Base-by-base conservation (phyloP, 2,329 filamentous ascomycete genomes). In the Cadophora luteo-olivacea region DNA sequence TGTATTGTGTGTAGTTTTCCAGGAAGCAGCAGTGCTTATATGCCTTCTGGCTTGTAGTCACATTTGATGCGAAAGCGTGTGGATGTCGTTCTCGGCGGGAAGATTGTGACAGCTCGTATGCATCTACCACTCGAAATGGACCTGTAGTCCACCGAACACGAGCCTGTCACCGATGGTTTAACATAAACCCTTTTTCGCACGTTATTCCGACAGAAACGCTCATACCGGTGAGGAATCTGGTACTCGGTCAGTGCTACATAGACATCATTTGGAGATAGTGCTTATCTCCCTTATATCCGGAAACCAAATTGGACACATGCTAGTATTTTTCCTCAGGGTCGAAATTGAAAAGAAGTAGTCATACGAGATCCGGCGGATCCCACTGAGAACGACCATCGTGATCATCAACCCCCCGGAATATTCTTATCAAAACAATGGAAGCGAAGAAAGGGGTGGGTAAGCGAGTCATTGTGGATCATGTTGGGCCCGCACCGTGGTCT, bases 241-340 rank as follows among this genome's bases (percentile, higher is more conserved):
- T 38, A 14, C 36, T 38, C 36, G 36, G 36, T 38, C 36, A 38
- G 36, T 11, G 36, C 36, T 38, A 7, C 29, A 38, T 38, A 9
- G 12, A 38, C 36, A 14, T 45, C 41, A 45, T 45, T 16, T 19
- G 29, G 32, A 64, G 22, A 12, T 41, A 52, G 16, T 41, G 36
- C 49, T 54, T 38, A 52, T 54, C 52, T 55, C 25, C 52, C 52
- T n/a, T 19, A 55, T 55, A 33, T 55, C 52, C 52, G 25, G n/a
- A 38, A 8, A 6, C 25, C 14, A 19, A 3, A 4, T 14, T 11
- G 24, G 4, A 45, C 2, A 19, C 41, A 45, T 45, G 41, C 41
- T 45, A 14, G 11, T 14, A 16, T 45, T 16, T 45, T 14, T 6
- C 51, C 9, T 38, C 36, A 38, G 8, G 7, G 8, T 38, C 36